Base-by-base conservation (phyloP, 768 basidiomycete genomes). In the Melanogaster broomeanus region DNA sequence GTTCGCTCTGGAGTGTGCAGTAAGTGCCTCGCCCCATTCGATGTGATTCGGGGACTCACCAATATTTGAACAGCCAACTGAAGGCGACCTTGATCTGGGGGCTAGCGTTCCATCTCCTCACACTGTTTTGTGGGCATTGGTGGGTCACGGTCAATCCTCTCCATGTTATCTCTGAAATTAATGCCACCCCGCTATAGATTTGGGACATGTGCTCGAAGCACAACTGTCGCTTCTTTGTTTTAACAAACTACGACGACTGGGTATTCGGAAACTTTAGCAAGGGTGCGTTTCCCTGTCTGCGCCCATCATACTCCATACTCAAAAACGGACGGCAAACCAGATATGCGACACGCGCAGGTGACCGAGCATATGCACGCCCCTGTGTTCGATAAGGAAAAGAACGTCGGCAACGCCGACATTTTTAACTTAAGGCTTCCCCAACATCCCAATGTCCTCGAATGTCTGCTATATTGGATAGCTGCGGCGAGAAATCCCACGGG, bases 211-310 rank as follows among this genome's bases (percentile, higher is more conserved):
- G 62, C 15, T 19, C 18, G 15, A 40, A 51, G 18, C 8, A 40
- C 25, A 18, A 53, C 6, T 57, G 53, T 30, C 57, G 43, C 13
- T 56, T 40, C 42, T 60, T 62, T 44, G 19, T 53, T 24, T 33
- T 58, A 49, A 60, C 56, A 4, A 56, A 41, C n/a, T 58, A 62
- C 34, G 48, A 60, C 6, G n/a, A 53, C 0, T 57, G 60, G 58
- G 51, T 54, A 5, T 60, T 57, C 13, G 58, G 60, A 6, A 37
- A 25, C 12, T 28, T 60, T 19, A 62, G 54, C 31, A 6, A 30
- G 3, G 42, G 58, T 61, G 38, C 11, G 46, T 16, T 30, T 19
- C 25, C 2, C 27, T n/a, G n/a, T n/a, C 27, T 12, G 13, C 9
- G 9, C 11, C 16, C 49, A 27, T 33, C 28, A n/a, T 38, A n/a